Conservation (phyloP, 805 yeast species). For the Lipomyces mesembrius region DNA sequence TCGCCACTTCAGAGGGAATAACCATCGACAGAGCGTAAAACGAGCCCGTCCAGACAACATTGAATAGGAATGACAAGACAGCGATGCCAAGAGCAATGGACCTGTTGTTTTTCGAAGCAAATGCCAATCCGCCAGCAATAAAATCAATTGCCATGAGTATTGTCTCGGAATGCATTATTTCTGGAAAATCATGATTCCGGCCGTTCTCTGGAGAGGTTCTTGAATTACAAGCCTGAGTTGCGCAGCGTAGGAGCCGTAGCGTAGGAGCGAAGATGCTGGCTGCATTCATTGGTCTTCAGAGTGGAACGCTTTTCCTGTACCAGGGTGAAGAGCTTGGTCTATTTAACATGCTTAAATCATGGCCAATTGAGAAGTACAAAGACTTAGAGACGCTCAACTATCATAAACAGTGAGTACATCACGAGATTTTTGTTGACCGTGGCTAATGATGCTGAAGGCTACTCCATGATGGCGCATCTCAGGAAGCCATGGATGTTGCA, state of each 20-base stretch:
- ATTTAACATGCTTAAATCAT: slow-evolving; percentile 41
- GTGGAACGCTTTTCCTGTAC: slow-evolving; percentile 61
- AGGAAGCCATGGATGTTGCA: slow-evolving; percentile 11
- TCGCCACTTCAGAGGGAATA: slow-evolving; percentile 16
- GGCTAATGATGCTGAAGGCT: slow-evolving; percentile 4
- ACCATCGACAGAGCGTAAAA: slow-evolving; percentile 11
- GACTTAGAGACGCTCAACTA: slow-evolving; percentile 57
- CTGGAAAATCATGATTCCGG: slow-evolving; percentile 66
- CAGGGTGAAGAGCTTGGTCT: slow-evolving; percentile 61
- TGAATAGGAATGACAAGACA: slow-evolving; percentile 8
- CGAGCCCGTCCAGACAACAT: slow-evolving; percentile 15
- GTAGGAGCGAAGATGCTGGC: slow-evolving; percentile 57
- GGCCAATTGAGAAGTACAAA: slow-evolving; percentile 56
- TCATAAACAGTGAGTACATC: slow-evolving; percentile 38
- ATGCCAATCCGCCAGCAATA: slow-evolving; percentile 18
- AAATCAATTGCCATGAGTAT: slow-evolving; percentile 13
- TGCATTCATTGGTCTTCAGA: slow-evolving; percentile 52
- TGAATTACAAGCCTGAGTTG: slow-evolving; percentile 49
- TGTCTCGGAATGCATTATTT: slow-evolving; percentile 58
- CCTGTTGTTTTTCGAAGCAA: neutral
- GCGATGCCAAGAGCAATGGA: slow-evolving; percentile 9
- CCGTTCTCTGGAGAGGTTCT: slow-evolving; percentile 58
- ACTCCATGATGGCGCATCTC: neutral
- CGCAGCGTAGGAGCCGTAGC: slow-evolving; percentile 51
- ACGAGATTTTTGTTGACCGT: neutral